Evolutionary conservation across 768 basidiomycete genomes (phyloP).

Genomic region (Phlebiopsis flavidoalba): DNA sequence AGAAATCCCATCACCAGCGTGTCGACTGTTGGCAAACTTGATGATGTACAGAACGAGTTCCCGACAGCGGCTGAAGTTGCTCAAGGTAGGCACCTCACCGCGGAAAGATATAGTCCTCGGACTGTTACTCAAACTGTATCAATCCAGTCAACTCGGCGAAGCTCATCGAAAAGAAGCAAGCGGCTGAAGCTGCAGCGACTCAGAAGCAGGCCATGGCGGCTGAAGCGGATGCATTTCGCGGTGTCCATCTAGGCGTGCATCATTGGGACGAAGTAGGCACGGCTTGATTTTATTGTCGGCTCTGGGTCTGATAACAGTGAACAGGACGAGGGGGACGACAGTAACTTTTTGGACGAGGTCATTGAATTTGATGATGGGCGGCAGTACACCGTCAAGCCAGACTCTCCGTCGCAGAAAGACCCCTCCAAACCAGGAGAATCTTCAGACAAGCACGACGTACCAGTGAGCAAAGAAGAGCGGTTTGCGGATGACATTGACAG

Average conservation of each 20-base stretch:
- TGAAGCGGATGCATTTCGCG: constrained; percentile 91
- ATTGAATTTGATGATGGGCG: constrained; percentile 96
- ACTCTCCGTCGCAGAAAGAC: neutral
- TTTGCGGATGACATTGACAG: constrained; percentile 95
- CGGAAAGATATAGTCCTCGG: neutral
- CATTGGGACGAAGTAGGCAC: constrained; percentile 94
- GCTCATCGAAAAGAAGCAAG: constrained; percentile 31
- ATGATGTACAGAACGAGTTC: constrained; percentile 64
- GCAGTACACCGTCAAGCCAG: constrained; percentile 70
- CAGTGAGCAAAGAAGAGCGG: constrained; percentile 81
- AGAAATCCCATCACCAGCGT: constrained; percentile 46
- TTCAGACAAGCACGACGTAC: constrained; percentile 19
- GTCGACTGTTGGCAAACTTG: constrained; percentile 29
- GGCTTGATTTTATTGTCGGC: neutral
- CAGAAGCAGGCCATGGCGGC: constrained; percentile 66
- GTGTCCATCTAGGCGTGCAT: constrained; percentile 86
- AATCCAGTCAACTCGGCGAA: constrained; percentile 16
- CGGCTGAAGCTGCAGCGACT: constrained; percentile 45
- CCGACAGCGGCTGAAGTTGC: constrained; percentile 97
- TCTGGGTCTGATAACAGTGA: constrained; percentile 12
- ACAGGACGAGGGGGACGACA: constrained; percentile 89
- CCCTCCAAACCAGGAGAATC: neutral
- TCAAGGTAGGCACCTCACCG: constrained; percentile 46
- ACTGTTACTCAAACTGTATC: neutral
- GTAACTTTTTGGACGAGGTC: constrained; percentile 81